Evolutionary conservation across 169 alveolate species (phyloP).

Genomic region (Perkinsus olseni): DNA sequence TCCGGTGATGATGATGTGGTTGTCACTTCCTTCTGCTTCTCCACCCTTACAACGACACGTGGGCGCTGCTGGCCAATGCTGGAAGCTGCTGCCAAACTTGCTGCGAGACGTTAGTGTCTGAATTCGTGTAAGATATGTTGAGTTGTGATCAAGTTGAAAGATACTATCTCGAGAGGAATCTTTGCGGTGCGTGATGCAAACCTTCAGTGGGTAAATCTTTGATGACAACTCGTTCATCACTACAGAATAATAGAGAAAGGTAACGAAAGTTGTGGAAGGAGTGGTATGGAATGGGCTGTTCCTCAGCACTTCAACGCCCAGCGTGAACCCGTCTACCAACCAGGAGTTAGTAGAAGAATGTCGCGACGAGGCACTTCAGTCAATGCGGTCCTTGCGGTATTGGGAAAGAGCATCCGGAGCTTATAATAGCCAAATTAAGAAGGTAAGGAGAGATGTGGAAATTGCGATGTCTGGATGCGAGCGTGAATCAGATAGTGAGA

Average conservation of each 20-base stretch:
- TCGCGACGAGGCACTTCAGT: background rate
- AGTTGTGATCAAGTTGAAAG: too few species aligned
- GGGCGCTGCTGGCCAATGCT: background rate
- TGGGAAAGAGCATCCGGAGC: background rate
- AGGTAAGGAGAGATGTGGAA: background rate
- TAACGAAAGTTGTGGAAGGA: too few species aligned
- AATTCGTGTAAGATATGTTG: background rate
- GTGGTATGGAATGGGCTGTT: background rate
- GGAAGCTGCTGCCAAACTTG: background rate
- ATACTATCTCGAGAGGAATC: background rate
- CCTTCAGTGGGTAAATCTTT: too few species aligned
- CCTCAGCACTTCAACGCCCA: background rate
- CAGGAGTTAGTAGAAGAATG: background rate
- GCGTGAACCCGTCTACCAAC: background rate
- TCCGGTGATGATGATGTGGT: background rate
- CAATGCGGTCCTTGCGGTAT: background rate
- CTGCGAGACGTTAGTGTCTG: background rate
- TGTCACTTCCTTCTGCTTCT: background rate
- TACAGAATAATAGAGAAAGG: too few species aligned
- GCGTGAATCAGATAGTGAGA: background rate
- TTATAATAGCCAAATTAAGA: background rate
- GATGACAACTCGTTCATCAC: too few species aligned
- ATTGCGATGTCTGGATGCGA: background rate
- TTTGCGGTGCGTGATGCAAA: background rate
- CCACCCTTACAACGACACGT: background rate